These are phyloP conservation scores for Liriodendron chinense DNA, from an alignment of 164 flowering plant genomes.

Conservation along the genomic window DNA sequence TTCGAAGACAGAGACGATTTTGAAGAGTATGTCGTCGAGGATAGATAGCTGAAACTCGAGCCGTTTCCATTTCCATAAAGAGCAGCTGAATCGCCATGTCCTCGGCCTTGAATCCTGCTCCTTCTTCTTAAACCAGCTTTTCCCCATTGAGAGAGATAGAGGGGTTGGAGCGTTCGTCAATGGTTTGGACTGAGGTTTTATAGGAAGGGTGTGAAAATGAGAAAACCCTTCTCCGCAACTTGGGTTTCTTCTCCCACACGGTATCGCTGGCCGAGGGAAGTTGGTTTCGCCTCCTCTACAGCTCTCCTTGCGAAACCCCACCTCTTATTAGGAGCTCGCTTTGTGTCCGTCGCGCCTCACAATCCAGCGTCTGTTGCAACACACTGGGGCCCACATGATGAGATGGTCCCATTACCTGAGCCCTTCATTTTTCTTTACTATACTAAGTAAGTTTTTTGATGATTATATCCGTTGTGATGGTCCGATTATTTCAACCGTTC, in stretches of 20 bases:
- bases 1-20: conserved; percentile 37
- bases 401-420: too few relatives aligned
- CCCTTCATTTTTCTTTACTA: too few relatives aligned
- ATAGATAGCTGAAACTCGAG: conserved; percentile 17
- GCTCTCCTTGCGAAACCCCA: not conserved
- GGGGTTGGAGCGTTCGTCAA: not conserved
- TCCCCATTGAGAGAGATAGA: conserved; percentile 1
- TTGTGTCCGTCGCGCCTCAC: not conserved
- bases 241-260: conserved; percentile 2
- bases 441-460: too few relatives aligned
- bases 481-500: too few relatives aligned
- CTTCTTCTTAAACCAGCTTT: conserved; percentile 19
- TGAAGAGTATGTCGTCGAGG: conserved; percentile 39
- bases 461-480: too few relatives aligned
- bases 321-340: not conserved
- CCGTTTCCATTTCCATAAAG: conserved; percentile 10
- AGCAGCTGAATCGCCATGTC: conserved; percentile 1
- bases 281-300: not conserved
- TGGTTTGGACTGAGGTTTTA: not conserved
- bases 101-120: conserved; percentile 7
- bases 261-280: not conserved
- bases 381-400: too few relatives aligned
- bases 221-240: too few relatives aligned
- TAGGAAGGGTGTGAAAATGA: not conserved
- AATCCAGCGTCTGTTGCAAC: not conserved